Evolutionary conservation across 1,139 yeast species (phyloP), one percentile per base, ranked within the genome.

Genomic region (Keqinozyma sinolaborantium): DNA sequence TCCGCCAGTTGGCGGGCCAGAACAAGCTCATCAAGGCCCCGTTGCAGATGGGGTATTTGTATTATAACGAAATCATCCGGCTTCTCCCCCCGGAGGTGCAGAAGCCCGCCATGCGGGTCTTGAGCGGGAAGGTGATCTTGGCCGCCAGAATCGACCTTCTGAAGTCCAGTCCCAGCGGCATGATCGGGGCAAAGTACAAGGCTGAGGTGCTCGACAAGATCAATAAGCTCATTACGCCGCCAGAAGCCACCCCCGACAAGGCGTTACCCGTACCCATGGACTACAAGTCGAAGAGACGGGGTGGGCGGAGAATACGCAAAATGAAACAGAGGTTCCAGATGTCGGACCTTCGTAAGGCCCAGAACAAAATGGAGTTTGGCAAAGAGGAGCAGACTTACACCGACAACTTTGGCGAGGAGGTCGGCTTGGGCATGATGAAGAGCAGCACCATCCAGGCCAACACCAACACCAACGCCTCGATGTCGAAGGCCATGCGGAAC

Each of bases 181-280:
- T 60, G 0, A 50, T 70, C 29, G 97, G 97, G 0, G 28, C 30
- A 3, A 64, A 67, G 37, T 82, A 83, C 74, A 59, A 64, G 25
- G 54, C 58, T 1, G 94, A 90, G 35, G 70, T 92, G 3, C 52
- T 63, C 9, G 62, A 63, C 4, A 81, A 83, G 45, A 64, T 92
- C 5, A 87, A 80, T 32, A 86, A 86, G 48, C 58, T 87, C 23
- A 69, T 79, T 19, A 78, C 82, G 10, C 94, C 97, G 0, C 96
- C 97, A 1, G 85, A 80, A 20, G 70, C 71, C 16, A 63, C 69
- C 13, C 77, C 73, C 0, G 71, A 76, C 4, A 87, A 85, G 45
- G 95, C 97, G 0, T 60, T 92, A 29, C 94, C 97, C 0, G 69
- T 80, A 1, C 98, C 98, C 0, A 68, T 75, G 25, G 97, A 90